These are phyloP conservation scores for Periglandula ipomoeae DNA, from an alignment of 2,329 filamentous ascomycete genomes.

Conservation along the genomic window DNA sequence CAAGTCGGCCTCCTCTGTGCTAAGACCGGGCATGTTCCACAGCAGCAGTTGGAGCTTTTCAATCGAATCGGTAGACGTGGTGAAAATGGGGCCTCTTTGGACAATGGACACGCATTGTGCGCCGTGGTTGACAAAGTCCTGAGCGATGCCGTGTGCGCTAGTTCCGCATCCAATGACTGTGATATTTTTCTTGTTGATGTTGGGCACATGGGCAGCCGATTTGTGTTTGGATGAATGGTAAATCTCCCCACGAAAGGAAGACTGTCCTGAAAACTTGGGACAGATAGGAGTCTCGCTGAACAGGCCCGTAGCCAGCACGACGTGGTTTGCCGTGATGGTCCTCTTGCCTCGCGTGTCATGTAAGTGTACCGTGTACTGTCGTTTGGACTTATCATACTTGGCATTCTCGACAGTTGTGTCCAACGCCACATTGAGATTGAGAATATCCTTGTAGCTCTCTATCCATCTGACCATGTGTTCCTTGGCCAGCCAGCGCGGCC, in stretches of 20 bases:
- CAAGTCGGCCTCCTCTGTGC: slow-evolving; percentile 41
- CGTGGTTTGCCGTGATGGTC: background rate
- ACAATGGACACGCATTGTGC: no score
- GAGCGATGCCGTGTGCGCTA: no score
- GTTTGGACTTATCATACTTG: background rate
- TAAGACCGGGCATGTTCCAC: slow-evolving; percentile 24
- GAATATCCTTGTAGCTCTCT: background rate
- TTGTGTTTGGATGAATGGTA: no score
- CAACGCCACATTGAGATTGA: background rate
- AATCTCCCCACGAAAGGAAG: no score
- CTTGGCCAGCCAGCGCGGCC: background rate
- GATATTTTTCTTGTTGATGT: no score
- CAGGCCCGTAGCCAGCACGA: background rate
- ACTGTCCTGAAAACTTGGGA: slow-evolving; percentile 13
- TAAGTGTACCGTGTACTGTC: background rate
- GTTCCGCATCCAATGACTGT: no score
- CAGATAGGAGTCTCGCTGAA: background rate
- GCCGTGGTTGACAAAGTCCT: no score
- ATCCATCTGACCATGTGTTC: background rate
- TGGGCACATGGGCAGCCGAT: no score
- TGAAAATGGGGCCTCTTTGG: no score
- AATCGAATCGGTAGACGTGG: no score
- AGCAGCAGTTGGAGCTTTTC: no score
- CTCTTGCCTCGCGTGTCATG: background rate
- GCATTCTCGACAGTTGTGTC: background rate